Evolutionary conservation across 192 early-diverging fungal genomes (phyloP).

Genomic region (Funneliformis mosseae): DNA sequence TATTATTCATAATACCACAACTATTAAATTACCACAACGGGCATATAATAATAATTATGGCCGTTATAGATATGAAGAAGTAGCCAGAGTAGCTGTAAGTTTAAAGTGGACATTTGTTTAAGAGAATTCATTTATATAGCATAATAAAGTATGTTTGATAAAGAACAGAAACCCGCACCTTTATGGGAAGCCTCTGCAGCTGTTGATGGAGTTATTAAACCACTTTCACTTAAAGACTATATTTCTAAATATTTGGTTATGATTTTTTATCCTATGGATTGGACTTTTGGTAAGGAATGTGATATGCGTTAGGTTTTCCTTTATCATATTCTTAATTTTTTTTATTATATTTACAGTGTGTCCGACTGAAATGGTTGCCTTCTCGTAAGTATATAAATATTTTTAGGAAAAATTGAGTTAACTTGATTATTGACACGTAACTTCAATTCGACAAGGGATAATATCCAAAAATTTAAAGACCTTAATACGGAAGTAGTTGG

Average conservation of each 20-base stretch:
- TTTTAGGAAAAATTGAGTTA: background rate
- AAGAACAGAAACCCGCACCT: conserved; percentile 32
- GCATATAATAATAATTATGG: background rate
- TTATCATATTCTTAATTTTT: background rate
- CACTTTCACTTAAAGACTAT: conserved; percentile 42
- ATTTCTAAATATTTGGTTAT: conserved; percentile 58
- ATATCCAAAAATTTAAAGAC: conserved; percentile 74
- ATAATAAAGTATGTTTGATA: background rate
- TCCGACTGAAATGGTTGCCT: conserved; percentile 90
- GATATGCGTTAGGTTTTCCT: background rate
- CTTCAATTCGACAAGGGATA: conserved; percentile 52
- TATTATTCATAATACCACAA: background rate
- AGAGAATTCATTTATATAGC: background rate
- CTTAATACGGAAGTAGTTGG: conserved; percentile 70
- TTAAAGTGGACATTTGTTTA: background rate
- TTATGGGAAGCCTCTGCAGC: conserved; percentile 40
- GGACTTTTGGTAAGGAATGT: conserved; percentile 46
- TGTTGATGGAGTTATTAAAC: conserved; percentile 39
- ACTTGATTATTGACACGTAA: background rate
- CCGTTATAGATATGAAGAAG: background rate
- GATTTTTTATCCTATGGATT: conserved; percentile 79
- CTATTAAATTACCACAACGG: background rate
- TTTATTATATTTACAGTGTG: conserved; percentile 51
- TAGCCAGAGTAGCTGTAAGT: background rate
- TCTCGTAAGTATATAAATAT: conserved; percentile 39